A percentile compares a stretch with the other conserved stretches of the same genome.
Evolutionary conservation across 768 basidiomycete species (phyloP).

Genomic region (Leccinum disarticulatum): DNA sequence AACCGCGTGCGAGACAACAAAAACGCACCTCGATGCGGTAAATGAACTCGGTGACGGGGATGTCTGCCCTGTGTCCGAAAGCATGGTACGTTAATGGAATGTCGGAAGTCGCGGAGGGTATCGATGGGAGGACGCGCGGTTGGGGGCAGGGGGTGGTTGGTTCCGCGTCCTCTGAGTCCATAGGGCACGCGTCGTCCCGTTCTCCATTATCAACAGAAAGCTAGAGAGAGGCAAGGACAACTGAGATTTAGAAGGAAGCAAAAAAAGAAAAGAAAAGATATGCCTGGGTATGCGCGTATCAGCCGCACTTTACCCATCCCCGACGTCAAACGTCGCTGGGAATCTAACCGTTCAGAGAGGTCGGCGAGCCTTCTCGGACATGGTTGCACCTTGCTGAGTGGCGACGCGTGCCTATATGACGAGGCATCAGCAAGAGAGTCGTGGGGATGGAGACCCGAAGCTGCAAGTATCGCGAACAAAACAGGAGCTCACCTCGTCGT

Average conservation of each 20-base stretch:
- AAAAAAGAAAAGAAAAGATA: background rate
- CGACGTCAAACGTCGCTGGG: background rate
- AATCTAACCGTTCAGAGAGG: constrained; percentile 20
- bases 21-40: constrained; percentile 66
- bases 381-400: constrained; percentile 19
- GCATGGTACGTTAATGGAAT: too few relatives aligned
- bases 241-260: constrained; percentile 7
- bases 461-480: background rate
- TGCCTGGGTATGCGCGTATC: constrained; percentile 3
- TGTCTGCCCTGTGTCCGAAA: constrained; percentile 68
- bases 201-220: too few relatives aligned
- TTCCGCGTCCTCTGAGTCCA: too few relatives aligned
- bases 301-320: background rate
- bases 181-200: too few relatives aligned
- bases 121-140: too few relatives aligned
- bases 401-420: constrained; percentile 19
- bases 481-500: constrained; percentile 36
- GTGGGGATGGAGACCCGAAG: constrained; percentile 12
- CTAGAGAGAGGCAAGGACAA: constrained; percentile 7
- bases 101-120: too few relatives aligned
- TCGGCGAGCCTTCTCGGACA: constrained; percentile 30
- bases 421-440: too few relatives aligned
- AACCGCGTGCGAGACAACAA: background rate
- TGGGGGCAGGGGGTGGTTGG: too few relatives aligned
- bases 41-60: too few relatives aligned